A percentile compares a stretch with the other conserved stretches of the same genome.
Evolutionary conservation across 768 basidiomycete species (phyloP).

Genomic region (Pholiota molesta): DNA sequence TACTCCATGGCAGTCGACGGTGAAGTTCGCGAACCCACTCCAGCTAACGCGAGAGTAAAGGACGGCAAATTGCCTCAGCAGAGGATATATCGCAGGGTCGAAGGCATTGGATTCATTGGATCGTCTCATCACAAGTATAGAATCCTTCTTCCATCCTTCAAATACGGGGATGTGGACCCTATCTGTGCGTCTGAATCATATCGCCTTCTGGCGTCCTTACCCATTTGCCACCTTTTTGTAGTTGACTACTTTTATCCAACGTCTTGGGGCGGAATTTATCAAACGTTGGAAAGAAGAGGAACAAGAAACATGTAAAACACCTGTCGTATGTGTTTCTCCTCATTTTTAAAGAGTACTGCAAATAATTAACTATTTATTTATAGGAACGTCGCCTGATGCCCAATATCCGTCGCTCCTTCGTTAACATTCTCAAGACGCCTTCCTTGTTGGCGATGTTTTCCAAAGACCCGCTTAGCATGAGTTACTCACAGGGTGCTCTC

Average conservation of each 20-base stretch:
- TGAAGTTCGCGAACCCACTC: conserved; percentile 48
- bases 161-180: conserved; percentile 87
- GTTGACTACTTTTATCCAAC: conserved; percentile 75
- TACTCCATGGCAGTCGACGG: conserved; percentile 91
- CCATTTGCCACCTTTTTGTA: conserved; percentile 26
- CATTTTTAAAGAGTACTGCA: not conserved
- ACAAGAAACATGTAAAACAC: conserved; percentile 75
- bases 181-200: conserved; percentile 38
- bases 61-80: conserved; percentile 36
- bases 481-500: conserved; percentile 80
- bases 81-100: conserved; percentile 75
- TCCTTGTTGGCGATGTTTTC: conserved; percentile 91
- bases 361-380: not conserved
- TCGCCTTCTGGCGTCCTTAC: not conserved
- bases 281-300: conserved; percentile 84
- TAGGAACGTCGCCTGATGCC: conserved; percentile 80
- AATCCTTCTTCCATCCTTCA: conserved; percentile 94
- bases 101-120: conserved; percentile 88
- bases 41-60: conserved; percentile 27
- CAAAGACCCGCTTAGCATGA: conserved; percentile 79
- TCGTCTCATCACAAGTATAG: conserved; percentile 87
- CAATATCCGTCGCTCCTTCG: conserved; percentile 80
- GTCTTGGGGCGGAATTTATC: conserved; percentile 73
- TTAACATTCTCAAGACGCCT: conserved; percentile 80
- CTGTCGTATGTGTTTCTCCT: conserved; percentile 47